Evolutionary conservation across 2,329 filamentous ascomycete species (phyloP).

Genomic region (Raffaelea albimanens): DNA sequence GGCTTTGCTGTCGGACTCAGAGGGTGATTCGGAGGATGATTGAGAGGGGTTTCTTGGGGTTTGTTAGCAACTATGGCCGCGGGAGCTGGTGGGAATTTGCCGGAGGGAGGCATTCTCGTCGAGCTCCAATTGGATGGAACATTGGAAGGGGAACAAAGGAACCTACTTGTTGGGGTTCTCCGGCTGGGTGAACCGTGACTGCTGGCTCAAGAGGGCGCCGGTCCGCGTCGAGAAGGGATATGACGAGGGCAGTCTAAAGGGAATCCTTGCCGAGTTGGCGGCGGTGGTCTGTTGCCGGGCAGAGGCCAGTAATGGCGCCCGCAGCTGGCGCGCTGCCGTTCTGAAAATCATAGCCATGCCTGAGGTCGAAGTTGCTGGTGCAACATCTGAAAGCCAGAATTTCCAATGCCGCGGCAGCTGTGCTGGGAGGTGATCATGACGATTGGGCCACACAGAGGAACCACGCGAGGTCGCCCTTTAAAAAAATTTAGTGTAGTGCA

Average conservation of each 20-base stretch:
- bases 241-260: neutral
- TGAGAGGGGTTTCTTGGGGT: no score
- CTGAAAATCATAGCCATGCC: conserved; percentile 9
- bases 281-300: neutral
- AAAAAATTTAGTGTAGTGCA: neutral
- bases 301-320: conserved; percentile 6
- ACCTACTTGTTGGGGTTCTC: neutral
- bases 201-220: neutral
- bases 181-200: neutral
- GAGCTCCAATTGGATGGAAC: neutral
- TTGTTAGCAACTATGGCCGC: no score
- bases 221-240: conserved; percentile 4
- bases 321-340: conserved; percentile 9
- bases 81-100: no score
- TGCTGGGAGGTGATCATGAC: no score
- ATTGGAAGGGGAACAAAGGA: neutral
- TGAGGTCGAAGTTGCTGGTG: neutral
- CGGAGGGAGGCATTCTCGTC: no score
- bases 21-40: no score
- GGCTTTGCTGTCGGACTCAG: no score
- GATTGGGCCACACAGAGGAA: no score
- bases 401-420: neutral
- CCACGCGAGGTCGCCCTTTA: no score
- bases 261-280: neutral
- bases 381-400: neutral